Evolutionary conservation across 164 flowering plant species (phyloP), one percentile per base, ranked within the genome.

Genomic region (Liriodendron chinense): DNA sequence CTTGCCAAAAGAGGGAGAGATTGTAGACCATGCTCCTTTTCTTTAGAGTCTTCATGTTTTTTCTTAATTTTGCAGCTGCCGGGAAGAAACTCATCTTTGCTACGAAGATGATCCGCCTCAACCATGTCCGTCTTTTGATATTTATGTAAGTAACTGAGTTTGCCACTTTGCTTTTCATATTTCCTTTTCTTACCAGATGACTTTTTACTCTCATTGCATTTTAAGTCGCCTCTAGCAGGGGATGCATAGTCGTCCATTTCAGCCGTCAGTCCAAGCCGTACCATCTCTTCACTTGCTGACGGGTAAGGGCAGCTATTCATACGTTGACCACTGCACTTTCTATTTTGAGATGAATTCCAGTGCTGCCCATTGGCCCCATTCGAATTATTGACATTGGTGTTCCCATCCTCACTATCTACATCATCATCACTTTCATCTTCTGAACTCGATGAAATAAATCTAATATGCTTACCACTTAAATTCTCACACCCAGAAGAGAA

Each of bases 281-380:
- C 71, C 85, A 78, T 89, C 83, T 96, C 99, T 82, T 96, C 99
- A 68, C 74, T 75, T 56, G 83, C 93, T 24, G 98, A 94, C 22
- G 98, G 99, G 73, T 94, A 94, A 69, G 99, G 99, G 79, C 99
- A 94, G 80, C 85, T 87, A 79, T 87, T 89, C 48, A 80, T 80
- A 75, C 83, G 72, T 68, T 75, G 83, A 56, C 89, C 95, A 69
- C 78, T 78, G 75, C 49, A 77, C 71, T 70, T 80, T 1, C 18
- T 56, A 69, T 68, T 81, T 75, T 78, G 78, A 61, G 78, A 81
- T 66, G 86, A 74, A 56, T 69, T n/a, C 16, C 76, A 79, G 25
- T 63, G 25, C 14, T 80, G 65, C 73, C 62, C 74, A 8, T 63
- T 56, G 5, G 6, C 62, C 73, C 62, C 74, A 8, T 63, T 56